Percentiles rank a stretch among this genome's conserved stretches.
These are phyloP conservation scores for Brassica nigra DNA, from an alignment of 345 rosid species.

Conservation along the genomic window DNA sequence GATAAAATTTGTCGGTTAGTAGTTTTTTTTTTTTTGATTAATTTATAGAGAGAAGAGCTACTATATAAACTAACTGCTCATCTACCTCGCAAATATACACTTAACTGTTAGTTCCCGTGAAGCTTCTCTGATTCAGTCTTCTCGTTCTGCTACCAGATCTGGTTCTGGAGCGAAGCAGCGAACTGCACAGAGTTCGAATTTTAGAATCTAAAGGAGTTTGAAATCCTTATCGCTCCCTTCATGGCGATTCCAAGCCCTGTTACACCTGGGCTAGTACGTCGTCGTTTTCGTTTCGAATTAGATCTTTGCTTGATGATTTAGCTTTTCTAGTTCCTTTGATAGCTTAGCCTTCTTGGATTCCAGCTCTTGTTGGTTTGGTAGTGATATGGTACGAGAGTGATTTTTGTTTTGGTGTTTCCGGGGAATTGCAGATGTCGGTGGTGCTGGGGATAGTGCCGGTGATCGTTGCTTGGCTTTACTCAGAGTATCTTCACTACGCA, in stretches of 20 bases:
- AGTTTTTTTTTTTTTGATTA: not conserved
- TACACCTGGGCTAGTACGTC: slow-evolving; percentile 78
- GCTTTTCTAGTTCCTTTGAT: not conserved
- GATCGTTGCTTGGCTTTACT: slow-evolving; percentile 72
- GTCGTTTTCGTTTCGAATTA: no score
- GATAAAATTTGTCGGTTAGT: slow-evolving; percentile 34
- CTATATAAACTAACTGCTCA: slow-evolving; percentile 3
- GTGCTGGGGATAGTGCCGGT: slow-evolving; percentile 70
- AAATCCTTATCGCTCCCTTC: no score
- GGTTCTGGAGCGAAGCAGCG: slow-evolving; percentile 9
- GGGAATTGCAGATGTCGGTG: slow-evolving; percentile 65
- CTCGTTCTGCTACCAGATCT: slow-evolving; percentile 35
- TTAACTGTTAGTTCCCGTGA: slow-evolving; percentile 11
- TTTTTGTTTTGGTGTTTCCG: not conserved
- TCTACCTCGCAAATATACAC: not conserved
- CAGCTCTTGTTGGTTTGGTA: not conserved
- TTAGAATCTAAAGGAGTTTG: no score
- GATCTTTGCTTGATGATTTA: not conserved
- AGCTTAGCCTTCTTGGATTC: no score
- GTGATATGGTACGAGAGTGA: slow-evolving; percentile 22
- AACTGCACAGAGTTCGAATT: not conserved
- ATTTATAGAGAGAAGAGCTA: not conserved
- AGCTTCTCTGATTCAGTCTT: slow-evolving; percentile 2
- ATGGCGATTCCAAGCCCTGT: slow-evolving; percentile 58
- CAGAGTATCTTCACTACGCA: slow-evolving; percentile 72